A percentile compares a stretch with the other conserved stretches of the same genome.
These are phyloP conservation scores for Aspergillus viridinutans DNA, from an alignment of 2,329 filamentous ascomycete genomes.

Conservation along the genomic window DNA sequence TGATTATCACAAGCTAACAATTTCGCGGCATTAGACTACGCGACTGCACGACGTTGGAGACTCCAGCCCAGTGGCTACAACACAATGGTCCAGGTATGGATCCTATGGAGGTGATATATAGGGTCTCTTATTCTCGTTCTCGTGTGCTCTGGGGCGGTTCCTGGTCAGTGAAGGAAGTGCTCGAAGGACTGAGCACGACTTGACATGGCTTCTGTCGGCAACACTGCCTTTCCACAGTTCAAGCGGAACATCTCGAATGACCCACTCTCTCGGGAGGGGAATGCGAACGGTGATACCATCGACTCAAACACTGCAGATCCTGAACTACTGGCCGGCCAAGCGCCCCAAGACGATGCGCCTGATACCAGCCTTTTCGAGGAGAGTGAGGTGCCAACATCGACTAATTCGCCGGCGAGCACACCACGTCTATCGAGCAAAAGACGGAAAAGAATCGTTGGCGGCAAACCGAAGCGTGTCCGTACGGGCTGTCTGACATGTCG, in stretches of 20 bases:
- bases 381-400: conserved; percentile 8
- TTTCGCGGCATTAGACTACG: background rate
- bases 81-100: background rate
- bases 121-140: background rate
- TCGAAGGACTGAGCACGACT: background rate
- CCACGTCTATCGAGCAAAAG: conserved; percentile 12
- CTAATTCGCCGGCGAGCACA: conserved; percentile 7
- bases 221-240: conserved; percentile 16
- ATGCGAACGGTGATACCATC: conserved; percentile 1
- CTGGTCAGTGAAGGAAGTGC: background rate
- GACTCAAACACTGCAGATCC: background rate
- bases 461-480: conserved; percentile 77
- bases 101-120: background rate
- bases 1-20: background rate
- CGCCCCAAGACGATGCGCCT: background rate
- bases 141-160: background rate
- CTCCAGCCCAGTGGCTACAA: background rate
- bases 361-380: conserved; percentile 12
- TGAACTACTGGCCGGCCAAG: background rate
- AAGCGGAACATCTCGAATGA: conserved; percentile 19
- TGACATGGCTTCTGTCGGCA: conserved; percentile 19
- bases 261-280: conserved; percentile 7
- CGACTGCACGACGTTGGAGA: background rate
- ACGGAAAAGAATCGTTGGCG: conserved; percentile 23
- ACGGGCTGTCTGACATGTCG: conserved; percentile 89